phyloP scores from a whole-genome alignment of 129 eudicot genomes.

The Ambrosia artemisiifolia region DNA sequence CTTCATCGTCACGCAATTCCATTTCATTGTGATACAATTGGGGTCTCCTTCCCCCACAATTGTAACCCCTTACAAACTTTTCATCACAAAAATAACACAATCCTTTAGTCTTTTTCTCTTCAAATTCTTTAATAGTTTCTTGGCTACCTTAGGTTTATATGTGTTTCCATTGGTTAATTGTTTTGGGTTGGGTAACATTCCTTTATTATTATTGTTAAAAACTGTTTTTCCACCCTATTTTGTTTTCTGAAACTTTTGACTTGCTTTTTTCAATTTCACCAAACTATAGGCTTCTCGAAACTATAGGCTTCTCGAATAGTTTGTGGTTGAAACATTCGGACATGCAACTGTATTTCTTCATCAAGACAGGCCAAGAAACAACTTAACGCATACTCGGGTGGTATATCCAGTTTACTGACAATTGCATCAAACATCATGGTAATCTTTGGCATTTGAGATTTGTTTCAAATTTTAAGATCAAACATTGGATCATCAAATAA shows the following conservation, averaged over 20 bases:
- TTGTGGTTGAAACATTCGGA: not conserved
- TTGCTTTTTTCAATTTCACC: not conserved
- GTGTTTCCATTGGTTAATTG: not conserved
- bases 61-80: too few relatives aligned
- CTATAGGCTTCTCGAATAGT: not conserved
- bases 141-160: too few relatives aligned
- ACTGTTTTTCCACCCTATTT: too few relatives aligned
- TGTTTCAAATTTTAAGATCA: not conserved
- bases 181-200: too few relatives aligned
- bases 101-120: not conserved
- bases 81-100: too few relatives aligned
- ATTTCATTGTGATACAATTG: too few relatives aligned
- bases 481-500: not conserved
- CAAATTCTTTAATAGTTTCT: too few relatives aligned
- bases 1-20: too few relatives aligned
- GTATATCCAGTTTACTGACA: not conserved
- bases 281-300: not conserved
- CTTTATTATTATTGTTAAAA: too few relatives aligned
- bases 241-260: too few relatives aligned
- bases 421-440: not conserved
- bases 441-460: not conserved
- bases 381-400: not conserved
- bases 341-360: not conserved
- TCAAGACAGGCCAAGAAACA: not conserved
- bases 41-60: too few relatives aligned